phyloP scores from a whole-genome alignment of 495 filamentous ascomycete genomes.

The Penicillium goetzii region DNA sequence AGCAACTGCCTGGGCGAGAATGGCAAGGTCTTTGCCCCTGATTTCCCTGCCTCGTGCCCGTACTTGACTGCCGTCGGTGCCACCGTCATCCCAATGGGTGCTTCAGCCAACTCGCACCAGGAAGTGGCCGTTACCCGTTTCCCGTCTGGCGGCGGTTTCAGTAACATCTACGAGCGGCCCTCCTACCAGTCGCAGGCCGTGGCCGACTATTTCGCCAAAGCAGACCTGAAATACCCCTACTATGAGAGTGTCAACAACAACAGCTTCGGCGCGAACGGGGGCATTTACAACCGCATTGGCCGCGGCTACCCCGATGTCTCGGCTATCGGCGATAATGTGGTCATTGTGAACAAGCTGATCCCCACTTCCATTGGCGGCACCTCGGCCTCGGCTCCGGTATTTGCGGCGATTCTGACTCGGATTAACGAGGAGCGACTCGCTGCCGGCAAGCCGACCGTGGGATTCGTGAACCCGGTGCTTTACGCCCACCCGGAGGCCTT shows the following conservation, averaged over 20 bases:
- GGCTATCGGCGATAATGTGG: conserved; percentile 63
- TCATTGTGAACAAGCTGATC: conserved; percentile 46
- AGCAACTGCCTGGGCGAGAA: conserved; percentile 45
- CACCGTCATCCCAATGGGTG: conserved; percentile 46
- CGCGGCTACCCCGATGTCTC: conserved; percentile 69
- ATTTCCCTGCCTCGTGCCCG: conserved; percentile 57
- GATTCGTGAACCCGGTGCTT: conserved; percentile 63
- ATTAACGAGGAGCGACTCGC: conserved; percentile 66
- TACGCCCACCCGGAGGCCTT: conserved; percentile 64
- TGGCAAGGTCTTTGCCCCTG: conserved; percentile 49
- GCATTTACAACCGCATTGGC: conserved; percentile 62
- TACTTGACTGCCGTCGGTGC: conserved; percentile 56
- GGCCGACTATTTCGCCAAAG: conserved; percentile 49
- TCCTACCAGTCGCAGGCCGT: conserved; percentile 61
- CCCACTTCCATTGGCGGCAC: conserved; percentile 56
- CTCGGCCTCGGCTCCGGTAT: conserved; percentile 60
- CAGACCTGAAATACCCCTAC: conserved; percentile 50
- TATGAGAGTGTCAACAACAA: conserved; percentile 43
- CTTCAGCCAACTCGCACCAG: conserved; percentile 40
- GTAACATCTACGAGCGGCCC: conserved; percentile 65
- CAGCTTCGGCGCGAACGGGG: conserved; percentile 47
- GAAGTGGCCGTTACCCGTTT: conserved; percentile 50
- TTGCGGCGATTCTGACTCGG: conserved; percentile 59
- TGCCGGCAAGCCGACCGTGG: conserved; percentile 58
- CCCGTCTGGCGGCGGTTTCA: conserved; percentile 68